Percentiles rank a stretch among this genome's conserved stretches.
phyloP scores from a whole-genome alignment of 345 rosid species.

The Eucalyptus microcorys region DNA sequence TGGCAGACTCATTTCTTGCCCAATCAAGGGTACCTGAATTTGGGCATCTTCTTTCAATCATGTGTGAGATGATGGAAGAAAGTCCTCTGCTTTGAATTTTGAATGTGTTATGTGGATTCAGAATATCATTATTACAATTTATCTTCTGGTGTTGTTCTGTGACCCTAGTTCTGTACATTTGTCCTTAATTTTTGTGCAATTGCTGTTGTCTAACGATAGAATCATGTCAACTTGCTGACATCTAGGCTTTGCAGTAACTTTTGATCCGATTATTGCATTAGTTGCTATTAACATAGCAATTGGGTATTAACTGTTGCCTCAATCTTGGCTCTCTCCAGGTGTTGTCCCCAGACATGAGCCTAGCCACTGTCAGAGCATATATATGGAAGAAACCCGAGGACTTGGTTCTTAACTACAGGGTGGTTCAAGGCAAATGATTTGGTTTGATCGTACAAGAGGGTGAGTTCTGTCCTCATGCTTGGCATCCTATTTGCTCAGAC shows the following conservation, averaged over 20 bases:
- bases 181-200: background rate
- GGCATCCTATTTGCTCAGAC: background rate
- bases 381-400: slow-evolving; percentile 98
- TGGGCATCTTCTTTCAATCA: background rate
- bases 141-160: background rate
- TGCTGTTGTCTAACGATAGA: background rate
- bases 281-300: background rate
- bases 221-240: background rate
- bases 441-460: background rate
- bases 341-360: slow-evolving; percentile 91
- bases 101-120: background rate
- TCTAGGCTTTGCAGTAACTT: background rate
- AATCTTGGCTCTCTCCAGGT: slow-evolving; percentile 36
- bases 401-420: slow-evolving; percentile 81
- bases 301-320: background rate
- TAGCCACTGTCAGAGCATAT: slow-evolving; percentile 88
- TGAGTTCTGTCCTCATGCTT: background rate
- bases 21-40: background rate
- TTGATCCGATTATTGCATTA: background rate
- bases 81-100: background rate
- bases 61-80: background rate
- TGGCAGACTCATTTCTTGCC: background rate
- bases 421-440: slow-evolving; percentile 64
- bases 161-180: background rate
- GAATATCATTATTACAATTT: background rate